phyloP scores from a whole-genome alignment of 768 basidiomycete species.

The Boletus reticuloceps region DNA sequence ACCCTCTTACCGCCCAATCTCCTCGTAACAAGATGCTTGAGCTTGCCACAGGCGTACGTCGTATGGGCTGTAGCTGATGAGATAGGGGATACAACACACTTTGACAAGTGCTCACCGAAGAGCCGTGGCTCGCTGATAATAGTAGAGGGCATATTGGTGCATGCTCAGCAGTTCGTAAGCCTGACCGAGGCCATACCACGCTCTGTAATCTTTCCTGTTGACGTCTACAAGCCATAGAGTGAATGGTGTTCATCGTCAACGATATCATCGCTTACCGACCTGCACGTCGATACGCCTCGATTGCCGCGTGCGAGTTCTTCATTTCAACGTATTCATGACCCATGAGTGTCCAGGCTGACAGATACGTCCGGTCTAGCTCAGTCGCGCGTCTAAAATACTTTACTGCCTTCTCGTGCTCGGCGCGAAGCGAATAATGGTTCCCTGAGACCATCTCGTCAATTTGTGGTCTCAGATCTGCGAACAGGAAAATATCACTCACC shows the following conservation, averaged over 20 bases:
- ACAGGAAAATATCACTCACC: slow-evolving; percentile 48
- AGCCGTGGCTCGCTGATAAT: slow-evolving; percentile 94
- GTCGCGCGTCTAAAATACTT: slow-evolving; percentile 93
- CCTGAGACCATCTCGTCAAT: slow-evolving; percentile 45
- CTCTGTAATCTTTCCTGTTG: slow-evolving; percentile 94
- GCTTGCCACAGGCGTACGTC: slow-evolving; percentile 97
- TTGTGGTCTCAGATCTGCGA: neutral
- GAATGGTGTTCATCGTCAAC: neutral
- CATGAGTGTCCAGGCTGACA: slow-evolving; percentile 98
- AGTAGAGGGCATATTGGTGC: slow-evolving; percentile 94
- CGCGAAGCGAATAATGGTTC: slow-evolving; percentile 93
- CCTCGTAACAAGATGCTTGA: slow-evolving; percentile 90
- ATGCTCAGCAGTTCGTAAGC: slow-evolving; percentile 96
- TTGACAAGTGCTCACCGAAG: slow-evolving; percentile 54
- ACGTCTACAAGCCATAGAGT: slow-evolving; percentile 59
- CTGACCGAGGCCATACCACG: slow-evolving; percentile 98
- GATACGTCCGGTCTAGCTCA: slow-evolving; percentile 91
- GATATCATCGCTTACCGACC: slow-evolving; percentile 62
- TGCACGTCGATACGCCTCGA: slow-evolving; percentile 96
- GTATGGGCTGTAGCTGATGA: slow-evolving; percentile 63
- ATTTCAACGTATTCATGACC: slow-evolving; percentile 98
- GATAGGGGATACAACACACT: neutral
- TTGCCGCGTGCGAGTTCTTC: slow-evolving; percentile 99
- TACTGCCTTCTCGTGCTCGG: slow-evolving; percentile 94
- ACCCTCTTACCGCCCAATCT: slow-evolving; percentile 69